phyloP scores from a whole-genome alignment of 2,329 filamentous ascomycete genomes.

The Didymosphaeria variabile region DNA sequence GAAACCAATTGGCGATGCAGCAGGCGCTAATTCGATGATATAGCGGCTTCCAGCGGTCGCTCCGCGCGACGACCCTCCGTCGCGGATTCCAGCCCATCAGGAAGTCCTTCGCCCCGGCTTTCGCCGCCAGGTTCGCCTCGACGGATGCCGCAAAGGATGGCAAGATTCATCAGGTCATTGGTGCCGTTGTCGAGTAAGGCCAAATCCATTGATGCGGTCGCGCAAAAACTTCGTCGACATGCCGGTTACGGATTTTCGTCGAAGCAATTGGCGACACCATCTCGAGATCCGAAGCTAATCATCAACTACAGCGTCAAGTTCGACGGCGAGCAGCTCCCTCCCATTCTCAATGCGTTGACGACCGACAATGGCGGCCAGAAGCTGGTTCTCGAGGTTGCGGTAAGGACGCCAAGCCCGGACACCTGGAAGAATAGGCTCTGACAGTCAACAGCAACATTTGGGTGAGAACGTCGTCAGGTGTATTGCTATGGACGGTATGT shows the following conservation, averaged over 20 bases:
- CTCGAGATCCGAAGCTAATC: constrained; percentile 41
- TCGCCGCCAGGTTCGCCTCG: constrained; percentile 69
- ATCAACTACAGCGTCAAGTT: constrained; percentile 81
- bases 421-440: constrained; percentile 35
- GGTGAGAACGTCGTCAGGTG: constrained; percentile 98
- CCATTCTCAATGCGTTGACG: constrained; percentile 96
- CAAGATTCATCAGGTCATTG: constrained; percentile 82
- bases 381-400: constrained; percentile 94
- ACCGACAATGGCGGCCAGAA: constrained; percentile 92
- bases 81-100: constrained; percentile 66
- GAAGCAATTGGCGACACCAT: constrained; percentile 43
- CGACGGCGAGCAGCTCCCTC: constrained; percentile 88
- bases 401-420: constrained; percentile 63
- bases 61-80: constrained; percentile 68
- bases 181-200: constrained; percentile 96
- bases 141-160: constrained; percentile 66
- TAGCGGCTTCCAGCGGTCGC: constrained; percentile 73
- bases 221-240: constrained; percentile 52
- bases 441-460: constrained; percentile 84
- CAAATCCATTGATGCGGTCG: constrained; percentile 39
- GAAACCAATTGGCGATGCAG: constrained; percentile 51
- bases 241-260: constrained; percentile 23
- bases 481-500: constrained; percentile 99
- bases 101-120: constrained; percentile 66
- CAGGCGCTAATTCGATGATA: constrained; percentile 50